Evolutionary conservation across 2,329 filamentous ascomycete species (phyloP).

Genomic region (Ophiosphaerella herpotricha): DNA sequence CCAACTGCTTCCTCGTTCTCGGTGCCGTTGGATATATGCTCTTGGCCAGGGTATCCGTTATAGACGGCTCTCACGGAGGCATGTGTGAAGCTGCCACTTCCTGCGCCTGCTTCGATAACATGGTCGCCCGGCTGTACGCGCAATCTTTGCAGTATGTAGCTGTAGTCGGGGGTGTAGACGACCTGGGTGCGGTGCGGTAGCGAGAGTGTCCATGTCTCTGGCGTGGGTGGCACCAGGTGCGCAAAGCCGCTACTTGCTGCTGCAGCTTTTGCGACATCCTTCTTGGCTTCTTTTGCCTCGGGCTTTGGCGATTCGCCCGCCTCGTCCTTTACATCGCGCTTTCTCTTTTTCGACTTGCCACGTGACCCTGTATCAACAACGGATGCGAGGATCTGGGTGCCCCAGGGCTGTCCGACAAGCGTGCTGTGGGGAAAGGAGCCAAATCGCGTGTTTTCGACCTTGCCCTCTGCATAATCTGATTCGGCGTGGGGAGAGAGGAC

Average conservation of each 20-base stretch:
- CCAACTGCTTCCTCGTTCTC: slow-evolving; percentile 13
- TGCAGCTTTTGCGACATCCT: slow-evolving; percentile 40
- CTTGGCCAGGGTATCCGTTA: slow-evolving; percentile 64
- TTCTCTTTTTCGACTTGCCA: slow-evolving; percentile 63
- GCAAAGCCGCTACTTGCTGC: slow-evolving; percentile 71
- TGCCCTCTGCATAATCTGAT: slow-evolving; percentile 52
- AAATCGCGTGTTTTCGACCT: slow-evolving; percentile 83
- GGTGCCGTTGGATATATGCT: slow-evolving; percentile 8
- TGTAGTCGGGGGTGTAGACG: slow-evolving; percentile 85
- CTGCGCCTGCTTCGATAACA: slow-evolving; percentile 80
- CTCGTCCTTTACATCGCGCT: slow-evolving; percentile 48
- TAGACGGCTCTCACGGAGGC: slow-evolving; percentile 77
- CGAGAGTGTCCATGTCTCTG: slow-evolving; percentile 80
- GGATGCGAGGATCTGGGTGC: slow-evolving; percentile 87
- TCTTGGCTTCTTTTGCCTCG: slow-evolving; percentile 40
- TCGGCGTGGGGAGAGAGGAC: slow-evolving; percentile 53
- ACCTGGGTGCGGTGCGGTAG: slow-evolving; percentile 83
- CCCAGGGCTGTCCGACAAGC: slow-evolving; percentile 77
- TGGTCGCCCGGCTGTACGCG: slow-evolving; percentile 72
- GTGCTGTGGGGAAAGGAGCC: slow-evolving; percentile 69
- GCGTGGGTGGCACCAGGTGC: slow-evolving; percentile 77
- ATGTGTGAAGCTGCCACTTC: slow-evolving; percentile 83
- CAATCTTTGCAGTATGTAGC: slow-evolving; percentile 78
- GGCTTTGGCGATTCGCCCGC: slow-evolving; percentile 15
- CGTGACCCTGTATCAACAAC: slow-evolving; percentile 90